phyloP scores from a whole-genome alignment of 192 early-diverging fungal genomes.

The Coemansia sp. region DNA sequence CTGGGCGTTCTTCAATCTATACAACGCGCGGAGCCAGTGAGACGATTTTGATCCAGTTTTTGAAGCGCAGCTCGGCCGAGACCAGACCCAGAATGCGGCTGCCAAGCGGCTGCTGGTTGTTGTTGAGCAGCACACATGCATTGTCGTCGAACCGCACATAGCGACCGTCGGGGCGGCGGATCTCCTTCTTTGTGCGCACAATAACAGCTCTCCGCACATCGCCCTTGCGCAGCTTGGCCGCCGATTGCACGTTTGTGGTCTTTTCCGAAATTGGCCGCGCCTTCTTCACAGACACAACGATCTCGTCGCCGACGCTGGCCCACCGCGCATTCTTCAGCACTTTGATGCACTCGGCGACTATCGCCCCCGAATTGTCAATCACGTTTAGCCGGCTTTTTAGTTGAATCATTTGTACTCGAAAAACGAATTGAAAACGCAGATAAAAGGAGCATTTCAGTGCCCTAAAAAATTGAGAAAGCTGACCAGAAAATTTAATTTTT shows the following conservation, averaged over 20 bases:
- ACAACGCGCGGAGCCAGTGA: constrained; percentile 90
- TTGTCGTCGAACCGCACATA: constrained; percentile 96
- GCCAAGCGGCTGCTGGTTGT: constrained; percentile 90
- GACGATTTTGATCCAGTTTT: constrained; percentile 94
- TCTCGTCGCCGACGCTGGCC: constrained; percentile 82
- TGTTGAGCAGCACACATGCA: constrained; percentile 91
- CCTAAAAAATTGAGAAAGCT: background rate
- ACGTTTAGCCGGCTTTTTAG: constrained; percentile 82
- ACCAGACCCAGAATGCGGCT: constrained; percentile 91
- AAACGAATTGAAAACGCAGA: background rate
- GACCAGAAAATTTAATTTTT: too few species aligned
- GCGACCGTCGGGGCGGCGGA: constrained; percentile 84
- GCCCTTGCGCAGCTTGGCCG: constrained; percentile 85
- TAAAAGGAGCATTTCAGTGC: background rate
- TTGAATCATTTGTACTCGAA: constrained; percentile 62
- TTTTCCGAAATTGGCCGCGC: constrained; percentile 73
- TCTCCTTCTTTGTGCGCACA: constrained; percentile 87
- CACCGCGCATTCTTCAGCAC: constrained; percentile 78
- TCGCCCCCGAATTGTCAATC: constrained; percentile 96
- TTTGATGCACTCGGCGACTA: constrained; percentile 93
- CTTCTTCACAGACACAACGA: constrained; percentile 93
- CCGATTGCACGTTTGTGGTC: constrained; percentile 51
- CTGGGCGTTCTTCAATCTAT: constrained; percentile 3
- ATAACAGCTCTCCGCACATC: constrained; percentile 90
- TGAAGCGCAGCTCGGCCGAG: constrained; percentile 83